Base-by-base conservation (phyloP, 208 protist species). In the Leishmania turanica region DNA sequence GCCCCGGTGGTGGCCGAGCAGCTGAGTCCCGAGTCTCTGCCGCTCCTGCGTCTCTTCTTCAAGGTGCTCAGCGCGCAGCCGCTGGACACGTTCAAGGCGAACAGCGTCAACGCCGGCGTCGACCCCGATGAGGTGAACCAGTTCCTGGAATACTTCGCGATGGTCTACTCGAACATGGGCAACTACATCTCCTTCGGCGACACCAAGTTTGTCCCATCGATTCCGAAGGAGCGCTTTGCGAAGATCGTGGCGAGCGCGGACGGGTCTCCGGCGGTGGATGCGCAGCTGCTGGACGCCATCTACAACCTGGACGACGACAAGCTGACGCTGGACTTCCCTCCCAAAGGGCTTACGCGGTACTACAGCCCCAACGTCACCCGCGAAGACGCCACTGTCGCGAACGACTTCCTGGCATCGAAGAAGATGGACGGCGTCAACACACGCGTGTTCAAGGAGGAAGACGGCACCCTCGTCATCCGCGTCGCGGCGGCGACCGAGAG, bases 131-230 rank as follows among this genome's bases (percentile, higher is more conserved):
- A 95, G 4, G 90, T 91, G 56, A 68, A 82, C 1, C 58, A 80
- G 53, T 89, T 99, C 51, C 53, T 97, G 8, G 79, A 95, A 69
- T 99, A 98, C 88, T 79, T 89, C 19, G 91, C 95, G 15, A 70
- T 88, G 47, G 87, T 98, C 56, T 98, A 95, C 89, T 82, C 88
- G 42, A 99, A 98, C 88, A 92, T 97, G 91, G 97, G 97, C 79
- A 99, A 99, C 90, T 99, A 98, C 78, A 70, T 92, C 27, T 91
- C 82, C 42, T 99, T 99, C 81, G 97, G 97, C 54, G 97, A 99
- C 87, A 96, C 86, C 75, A 99, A 99, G 87, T 98, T 99, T 65
- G 75, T 98, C 27, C 95, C 95, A 4, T 68, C 89, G 60, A 91
- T 90, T 75, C 45, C 82, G 15, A 77, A 86, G 62, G 90, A 95